Conservation (phyloP, 2,329 filamentous ascomycete species). For the Neofusicoccum sp. region DNA sequence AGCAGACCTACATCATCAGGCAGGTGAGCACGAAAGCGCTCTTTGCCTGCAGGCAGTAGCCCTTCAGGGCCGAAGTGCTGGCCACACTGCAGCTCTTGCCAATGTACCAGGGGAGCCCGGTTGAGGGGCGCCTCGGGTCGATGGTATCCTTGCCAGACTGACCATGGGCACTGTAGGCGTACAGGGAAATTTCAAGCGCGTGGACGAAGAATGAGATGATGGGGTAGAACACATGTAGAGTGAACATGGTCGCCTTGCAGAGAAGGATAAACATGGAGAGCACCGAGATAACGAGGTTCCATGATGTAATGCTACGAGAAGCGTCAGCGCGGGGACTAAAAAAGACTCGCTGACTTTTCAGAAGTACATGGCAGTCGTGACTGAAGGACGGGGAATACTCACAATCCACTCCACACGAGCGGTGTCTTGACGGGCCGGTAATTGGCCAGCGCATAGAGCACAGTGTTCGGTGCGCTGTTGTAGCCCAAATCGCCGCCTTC, state of each 20-base stretch:
- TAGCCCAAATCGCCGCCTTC: constrained; percentile 71
- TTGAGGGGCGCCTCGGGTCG: constrained; percentile 64
- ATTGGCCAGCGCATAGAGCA: constrained; percentile 75
- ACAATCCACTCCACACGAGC: constrained; percentile 74
- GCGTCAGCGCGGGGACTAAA: not conserved
- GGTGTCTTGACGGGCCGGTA: constrained; percentile 64
- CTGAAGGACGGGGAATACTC: constrained; percentile 41
- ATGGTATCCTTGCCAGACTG: constrained; percentile 74
- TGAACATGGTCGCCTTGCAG: constrained; percentile 67
- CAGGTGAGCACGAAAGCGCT: constrained; percentile 65
- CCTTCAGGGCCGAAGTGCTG: constrained; percentile 54
- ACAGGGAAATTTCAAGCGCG: constrained; percentile 61
- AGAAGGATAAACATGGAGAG: constrained; percentile 76
- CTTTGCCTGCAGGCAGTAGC: constrained; percentile 69
- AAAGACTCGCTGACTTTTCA: not conserved
- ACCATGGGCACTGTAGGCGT: constrained; percentile 66
- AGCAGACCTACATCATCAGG: constrained; percentile 65
- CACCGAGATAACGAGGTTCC: constrained; percentile 76
- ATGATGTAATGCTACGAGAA: constrained; percentile 66
- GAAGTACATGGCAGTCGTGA: not conserved
- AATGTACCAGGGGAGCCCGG: constrained; percentile 73
- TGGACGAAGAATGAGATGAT: constrained; percentile 64
- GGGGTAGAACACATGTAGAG: constrained; percentile 73
- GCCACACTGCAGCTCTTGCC: constrained; percentile 68
- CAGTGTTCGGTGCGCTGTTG: constrained; percentile 71